Base-by-base conservation (phyloP, 495 filamentous ascomycete genomes). In the Aspergillus cavernicola region DNA sequence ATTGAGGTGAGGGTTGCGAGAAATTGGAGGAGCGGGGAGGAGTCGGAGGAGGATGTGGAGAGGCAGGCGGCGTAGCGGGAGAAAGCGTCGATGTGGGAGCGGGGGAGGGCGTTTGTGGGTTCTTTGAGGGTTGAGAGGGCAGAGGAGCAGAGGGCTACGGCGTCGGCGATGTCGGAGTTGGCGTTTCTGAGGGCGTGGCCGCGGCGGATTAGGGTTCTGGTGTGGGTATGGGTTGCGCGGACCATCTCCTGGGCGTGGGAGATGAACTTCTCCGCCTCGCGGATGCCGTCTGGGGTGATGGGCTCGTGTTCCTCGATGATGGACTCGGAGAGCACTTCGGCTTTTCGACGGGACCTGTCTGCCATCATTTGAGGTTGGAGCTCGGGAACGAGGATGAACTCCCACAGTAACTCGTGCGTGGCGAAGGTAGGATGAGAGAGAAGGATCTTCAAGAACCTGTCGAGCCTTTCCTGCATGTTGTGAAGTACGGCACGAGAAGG, bases 341-440 rank as follows among this genome's bases (percentile, higher is more conserved):
- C 90, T 68, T 99, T 99, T 46, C 86, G 81, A 33, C 81, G 84
- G 56, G 87, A 93, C 23, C 95, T 81, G 64, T 96, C 87, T 19
- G 86, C 88, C 82, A 97, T 90, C 82, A 88, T 86, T 13, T 91
- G 83, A 3, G 88, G 80, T 60, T 96, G 90, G 16, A 97, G 79
- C 51, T 99, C 95, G 2, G 95, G 95, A 13, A 97, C 92, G 2
- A 99, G 80, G 68, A 99, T 95, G 71, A 99, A 99, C 60, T 99
- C 95, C 95, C 95, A 99, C 6, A 99, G 76, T 79, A 97, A 88
- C 73, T 99, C 95, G 63, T 97, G 95, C 0, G 89, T 97, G 1
- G 90, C 83, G 66, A 99, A 97, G 5, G 93, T 97, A 3, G 95
- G 87, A 62, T 99, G 95, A 0, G 82, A 75, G 28, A 99, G 76